Base-by-base conservation (phyloP, 768 basidiomycete genomes). In the Lactifluus pinguis region DNA sequence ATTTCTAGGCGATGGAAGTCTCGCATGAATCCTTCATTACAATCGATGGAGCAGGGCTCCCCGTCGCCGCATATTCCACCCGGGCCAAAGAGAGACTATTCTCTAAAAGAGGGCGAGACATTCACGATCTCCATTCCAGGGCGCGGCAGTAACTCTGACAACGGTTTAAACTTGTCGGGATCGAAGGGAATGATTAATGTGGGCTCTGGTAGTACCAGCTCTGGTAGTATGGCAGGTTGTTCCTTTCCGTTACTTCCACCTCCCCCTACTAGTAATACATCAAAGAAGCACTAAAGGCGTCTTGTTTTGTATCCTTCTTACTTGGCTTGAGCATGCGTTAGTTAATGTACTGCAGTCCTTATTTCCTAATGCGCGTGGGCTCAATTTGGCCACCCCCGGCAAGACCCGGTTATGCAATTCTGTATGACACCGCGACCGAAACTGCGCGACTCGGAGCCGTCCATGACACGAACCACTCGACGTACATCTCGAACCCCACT, bases 121-220 rank as follows among this genome's bases (percentile, higher is more conserved):
- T 95, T 98, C 72, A 86, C 87, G 5, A 95, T 98, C 65, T 76
- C 83, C 38, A 91, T 97, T 61, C 95, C 94, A 7, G 92, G 93
- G n/a, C 83, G 86, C 55, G 75, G 72, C 57, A 80, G 45, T 29
- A 61, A 79, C 70, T 61, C 73, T 17, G 68, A 70, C 14, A 66
- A 72, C 19, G 76, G 72, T 51, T 74, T 76, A n/a, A 65, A 68
- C 39, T 65, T 72, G 6, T 58, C 72, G 11, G 72, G 68, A 21
- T 60, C 69, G 9, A 36, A 11, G 14, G 62, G 61, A 38, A 36
- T 62, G 17, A 52, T 45, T 9, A 36, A 49, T 6, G 39, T 36
- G n/a, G 65, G 66, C 9, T 54, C 64, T 9, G 52, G 52, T 9
- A 53, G 52, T 29, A 44, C 47, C 4, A 61, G 62, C 30, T 21